A percentile compares a stretch with the other conserved stretches of the same genome.
phyloP scores from a whole-genome alignment of 805 yeast species.

The Kregervanrija delftensis region DNA sequence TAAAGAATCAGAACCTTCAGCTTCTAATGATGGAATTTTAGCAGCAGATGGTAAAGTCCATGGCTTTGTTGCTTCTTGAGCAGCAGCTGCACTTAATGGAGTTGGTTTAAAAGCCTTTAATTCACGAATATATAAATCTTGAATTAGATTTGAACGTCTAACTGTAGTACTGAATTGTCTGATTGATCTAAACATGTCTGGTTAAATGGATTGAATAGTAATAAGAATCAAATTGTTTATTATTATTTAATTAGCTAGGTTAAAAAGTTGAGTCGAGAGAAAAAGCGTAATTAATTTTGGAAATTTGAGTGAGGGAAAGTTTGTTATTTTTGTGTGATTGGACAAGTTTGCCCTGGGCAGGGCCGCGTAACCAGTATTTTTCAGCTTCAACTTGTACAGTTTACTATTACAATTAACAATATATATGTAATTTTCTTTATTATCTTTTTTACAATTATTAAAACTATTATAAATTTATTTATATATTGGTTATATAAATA shows the following conservation, averaged over 20 bases:
- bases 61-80: conserved; percentile 71
- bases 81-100: conserved; percentile 63
- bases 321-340: neutral
- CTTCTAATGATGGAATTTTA: conserved; percentile 62
- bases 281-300: neutral
- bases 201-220: neutral
- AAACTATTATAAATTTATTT: neutral
- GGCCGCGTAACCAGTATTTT: conserved; percentile 6
- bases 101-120: conserved; percentile 85
- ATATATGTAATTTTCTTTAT: neutral
- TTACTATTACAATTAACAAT: neutral
- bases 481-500: neutral
- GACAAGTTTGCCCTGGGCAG: conserved; percentile 4
- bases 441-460: neutral
- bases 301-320: too few species aligned
- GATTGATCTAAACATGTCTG: conserved; percentile 17
- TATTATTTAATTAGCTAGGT: too few species aligned
- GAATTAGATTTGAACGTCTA: conserved; percentile 46
- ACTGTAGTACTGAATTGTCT: conserved; percentile 23
- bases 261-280: neutral
- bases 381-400: conserved; percentile 1
- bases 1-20: conserved; percentile 57
- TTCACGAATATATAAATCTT: conserved; percentile 83
- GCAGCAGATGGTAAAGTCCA: conserved; percentile 84
- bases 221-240: neutral